Base-by-base conservation (phyloP, 1,284 basidiomycete species). In the Testicularia cyperi region DNA sequence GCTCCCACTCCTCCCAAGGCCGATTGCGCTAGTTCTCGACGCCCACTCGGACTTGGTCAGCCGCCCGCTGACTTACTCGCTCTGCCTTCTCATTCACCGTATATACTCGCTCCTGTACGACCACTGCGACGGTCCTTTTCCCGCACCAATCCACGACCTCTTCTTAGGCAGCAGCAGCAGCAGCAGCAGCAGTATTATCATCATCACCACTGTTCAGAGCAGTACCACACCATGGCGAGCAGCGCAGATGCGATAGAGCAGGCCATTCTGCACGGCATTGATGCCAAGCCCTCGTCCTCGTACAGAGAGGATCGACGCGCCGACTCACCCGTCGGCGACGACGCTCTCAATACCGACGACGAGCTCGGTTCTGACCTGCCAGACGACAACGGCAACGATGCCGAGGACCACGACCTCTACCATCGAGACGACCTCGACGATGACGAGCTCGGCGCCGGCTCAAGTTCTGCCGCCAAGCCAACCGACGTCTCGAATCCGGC, bases 311-410 rank as follows among this genome's bases (percentile, higher is more conserved):
- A 63, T 13, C 60, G 41, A 6, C 40, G 60, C 27, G 38, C 45
- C 7, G 44, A 41, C 4, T 38, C 57, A 22, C 37, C 42, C 12
- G n/a, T n/a, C n/a, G n/a, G n/a, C n/a, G n/a, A n/a, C n/a, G n/a
- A n/a, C n/a, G n/a, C n/a, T n/a, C 52, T 52, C 30, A 61, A 52
- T 27, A 66, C 60, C 7, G 64, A 66, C 31, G 64, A 69, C 38
- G 60, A 69, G 42, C 47, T 67, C 6, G 64, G 61, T 8, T 64
- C 61, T 14, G 64, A 65, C 26, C 35, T 67, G 5, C 34, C 47
- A 5, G 37, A 38, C n/a, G 46, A 55, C 29, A 38, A 53, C 16
- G 38, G 54, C 19, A 38, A 53, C 16, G 38, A 58, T 15, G 44
- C 47, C 14, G 44, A 47, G 12, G 46, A 45, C n/a, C 32, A 47